phyloP scores from a whole-genome alignment of 139 green algal species.

The Pseudopediastrum boryanum region DNA sequence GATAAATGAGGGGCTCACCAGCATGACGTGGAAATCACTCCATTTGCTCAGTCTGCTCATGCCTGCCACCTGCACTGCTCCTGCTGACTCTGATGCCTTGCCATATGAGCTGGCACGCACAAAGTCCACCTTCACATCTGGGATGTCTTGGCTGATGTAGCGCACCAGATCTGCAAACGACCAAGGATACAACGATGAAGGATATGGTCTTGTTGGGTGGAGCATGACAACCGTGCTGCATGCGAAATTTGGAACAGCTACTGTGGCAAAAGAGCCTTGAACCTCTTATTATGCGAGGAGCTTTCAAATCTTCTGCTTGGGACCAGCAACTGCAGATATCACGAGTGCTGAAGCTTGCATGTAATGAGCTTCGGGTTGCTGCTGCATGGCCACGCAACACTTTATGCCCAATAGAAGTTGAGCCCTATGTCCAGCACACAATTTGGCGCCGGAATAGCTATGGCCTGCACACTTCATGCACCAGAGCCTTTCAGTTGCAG shows the following conservation, averaged over 20 bases:
- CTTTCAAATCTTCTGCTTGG: not conserved
- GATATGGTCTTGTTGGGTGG: not conserved
- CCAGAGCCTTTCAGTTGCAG: not conserved
- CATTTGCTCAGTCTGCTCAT: conserved; percentile 8
- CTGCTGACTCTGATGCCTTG: conserved; percentile 28
- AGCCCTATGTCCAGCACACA: not conserved
- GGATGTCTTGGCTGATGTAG: conserved; percentile 49
- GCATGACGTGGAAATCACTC: conserved; percentile 38
- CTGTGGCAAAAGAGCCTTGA: too few relatives aligned
- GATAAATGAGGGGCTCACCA: conserved; percentile 58
- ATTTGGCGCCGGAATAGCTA: not conserved
- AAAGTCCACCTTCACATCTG: conserved; percentile 62
- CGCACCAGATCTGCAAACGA: conserved; percentile 56
- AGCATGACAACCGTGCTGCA: not conserved
- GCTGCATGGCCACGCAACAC: too few relatives aligned
- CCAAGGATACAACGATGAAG: not conserved
- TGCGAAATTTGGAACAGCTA: too few relatives aligned
- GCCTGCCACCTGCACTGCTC: conserved; percentile 39
- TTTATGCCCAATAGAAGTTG: not conserved
- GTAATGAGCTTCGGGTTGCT: too few relatives aligned
- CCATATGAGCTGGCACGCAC: conserved; percentile 54
- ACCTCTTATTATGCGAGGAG: too few relatives aligned
- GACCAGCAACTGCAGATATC: not conserved
- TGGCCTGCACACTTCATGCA: not conserved
- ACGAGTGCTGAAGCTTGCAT: not conserved